Conservation (phyloP, 345 rosid species). For the Excoecaria agallocha region DNA sequence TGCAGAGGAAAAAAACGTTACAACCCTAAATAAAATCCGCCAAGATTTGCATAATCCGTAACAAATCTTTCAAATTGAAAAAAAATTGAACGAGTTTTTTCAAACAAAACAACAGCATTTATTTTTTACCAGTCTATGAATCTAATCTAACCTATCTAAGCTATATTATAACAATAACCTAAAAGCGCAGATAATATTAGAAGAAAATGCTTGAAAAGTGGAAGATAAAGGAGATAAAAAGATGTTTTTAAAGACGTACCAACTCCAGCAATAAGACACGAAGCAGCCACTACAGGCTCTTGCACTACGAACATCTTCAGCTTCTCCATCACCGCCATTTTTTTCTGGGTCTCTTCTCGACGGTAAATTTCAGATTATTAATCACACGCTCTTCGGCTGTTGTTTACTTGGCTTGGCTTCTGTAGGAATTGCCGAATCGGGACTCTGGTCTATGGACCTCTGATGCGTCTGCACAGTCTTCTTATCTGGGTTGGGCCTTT, state of each 20-base stretch:
- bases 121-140: background rate
- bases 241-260: conserved; percentile 37
- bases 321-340: conserved; percentile 81
- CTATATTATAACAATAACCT: background rate
- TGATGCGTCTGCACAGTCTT: background rate
- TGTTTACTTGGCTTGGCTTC: no score
- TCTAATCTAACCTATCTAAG: background rate
- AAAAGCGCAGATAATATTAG: background rate
- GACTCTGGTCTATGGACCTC: background rate
- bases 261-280: conserved; percentile 78
- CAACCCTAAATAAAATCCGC: background rate
- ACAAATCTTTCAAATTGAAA: background rate
- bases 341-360: background rate
- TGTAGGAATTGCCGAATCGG: background rate
- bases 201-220: background rate
- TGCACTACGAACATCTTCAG: conserved; percentile 80
- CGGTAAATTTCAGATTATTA: conserved; percentile 6
- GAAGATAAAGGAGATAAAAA: background rate
- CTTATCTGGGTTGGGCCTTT: background rate
- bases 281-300: conserved; percentile 89
- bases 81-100: background rate
- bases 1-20: background rate
- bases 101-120: background rate
- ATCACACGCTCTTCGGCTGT: background rate
- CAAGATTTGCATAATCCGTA: background rate